phyloP scores from a whole-genome alignment of 352 stramenopile genomes.

The Phytopythium boreale region DNA sequence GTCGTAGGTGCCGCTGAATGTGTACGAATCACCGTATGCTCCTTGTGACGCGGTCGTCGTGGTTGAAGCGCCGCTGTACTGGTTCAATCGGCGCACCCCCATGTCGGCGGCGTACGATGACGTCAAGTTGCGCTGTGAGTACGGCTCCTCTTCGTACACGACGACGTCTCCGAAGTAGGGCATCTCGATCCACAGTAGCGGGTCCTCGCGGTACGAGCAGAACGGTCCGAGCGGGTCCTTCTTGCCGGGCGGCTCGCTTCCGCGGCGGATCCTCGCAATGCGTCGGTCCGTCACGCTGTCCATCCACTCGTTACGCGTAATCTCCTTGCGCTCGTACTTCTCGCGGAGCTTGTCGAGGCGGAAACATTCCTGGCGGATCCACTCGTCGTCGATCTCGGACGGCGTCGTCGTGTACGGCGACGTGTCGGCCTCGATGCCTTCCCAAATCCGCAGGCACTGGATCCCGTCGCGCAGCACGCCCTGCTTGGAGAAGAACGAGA shows the following conservation, averaged over 20 bases:
- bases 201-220: conserved; percentile 76
- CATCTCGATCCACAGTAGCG: conserved; percentile 87
- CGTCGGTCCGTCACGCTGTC: conserved; percentile 86
- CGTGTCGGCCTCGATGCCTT: conserved; percentile 63
- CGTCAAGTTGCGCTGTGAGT: conserved; percentile 67
- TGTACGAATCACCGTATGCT: conserved; percentile 35
- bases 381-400: conserved; percentile 74
- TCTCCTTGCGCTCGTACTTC: conserved; percentile 87
- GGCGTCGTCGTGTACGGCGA: conserved; percentile 58
- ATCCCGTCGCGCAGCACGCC: conserved; percentile 83
- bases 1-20: conserved; percentile 50
- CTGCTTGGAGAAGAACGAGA: conserved; percentile 87
- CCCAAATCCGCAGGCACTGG: conserved; percentile 86
- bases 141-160: conserved; percentile 91
- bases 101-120: conserved; percentile 55
- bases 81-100: conserved; percentile 31
- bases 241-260: conserved; percentile 64
- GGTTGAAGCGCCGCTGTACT: conserved; percentile 22
- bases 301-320: conserved; percentile 89
- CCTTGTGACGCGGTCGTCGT: conserved; percentile 9
- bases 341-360: conserved; percentile 86
- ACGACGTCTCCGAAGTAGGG: conserved; percentile 90
- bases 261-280: conserved; percentile 80
- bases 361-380: conserved; percentile 70
- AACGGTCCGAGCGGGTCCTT: conserved; percentile 76